These are phyloP conservation scores for Aspergillus latus DNA, from an alignment of 2,329 filamentous ascomycete species.

Conservation along the genomic window DNA sequence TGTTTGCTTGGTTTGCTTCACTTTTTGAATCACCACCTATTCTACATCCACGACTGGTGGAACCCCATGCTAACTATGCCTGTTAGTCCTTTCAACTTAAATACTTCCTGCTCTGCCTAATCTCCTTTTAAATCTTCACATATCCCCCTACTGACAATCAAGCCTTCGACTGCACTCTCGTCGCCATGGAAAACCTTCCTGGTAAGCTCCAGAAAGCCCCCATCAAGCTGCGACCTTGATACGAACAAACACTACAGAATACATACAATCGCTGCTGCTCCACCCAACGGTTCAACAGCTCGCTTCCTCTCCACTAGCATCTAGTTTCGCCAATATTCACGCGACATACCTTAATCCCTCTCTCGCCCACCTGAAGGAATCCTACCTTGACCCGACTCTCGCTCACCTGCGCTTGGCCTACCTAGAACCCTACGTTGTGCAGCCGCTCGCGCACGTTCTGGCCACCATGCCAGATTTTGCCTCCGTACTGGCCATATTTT, in stretches of 20 bases:
- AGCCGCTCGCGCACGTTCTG: constrained; percentile 38
- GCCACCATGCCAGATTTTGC: constrained; percentile 37
- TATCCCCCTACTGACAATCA: not conserved
- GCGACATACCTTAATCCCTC: constrained; percentile 14
- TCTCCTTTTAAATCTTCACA: not conserved
- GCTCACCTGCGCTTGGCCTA: constrained; percentile 33
- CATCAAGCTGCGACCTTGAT: constrained; percentile 1
- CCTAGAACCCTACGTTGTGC: constrained; percentile 53
- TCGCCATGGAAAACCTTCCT: constrained; percentile 20
- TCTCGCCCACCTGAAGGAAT: constrained; percentile 12
- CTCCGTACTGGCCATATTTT: constrained; percentile 51
- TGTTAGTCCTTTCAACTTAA: no score
- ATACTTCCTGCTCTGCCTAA: no score
- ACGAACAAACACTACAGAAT: constrained; percentile 12
- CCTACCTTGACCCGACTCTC: constrained; percentile 24
- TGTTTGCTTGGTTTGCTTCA: not conserved
- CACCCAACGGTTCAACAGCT: constrained; percentile 20
- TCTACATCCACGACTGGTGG: no score
- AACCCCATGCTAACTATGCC: not conserved
- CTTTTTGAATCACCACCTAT: not conserved
- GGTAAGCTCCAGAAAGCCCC: constrained; percentile 9
- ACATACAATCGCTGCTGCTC: constrained; percentile 17
- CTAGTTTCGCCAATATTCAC: constrained; percentile 16
- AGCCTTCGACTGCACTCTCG: not conserved
- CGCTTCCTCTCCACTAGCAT: constrained; percentile 16